A percentile compares a stretch with the other conserved stretches of the same genome.
phyloP scores from a whole-genome alignment of 495 filamentous ascomycete genomes.

The Barbatosphaeria neglecta region DNA sequence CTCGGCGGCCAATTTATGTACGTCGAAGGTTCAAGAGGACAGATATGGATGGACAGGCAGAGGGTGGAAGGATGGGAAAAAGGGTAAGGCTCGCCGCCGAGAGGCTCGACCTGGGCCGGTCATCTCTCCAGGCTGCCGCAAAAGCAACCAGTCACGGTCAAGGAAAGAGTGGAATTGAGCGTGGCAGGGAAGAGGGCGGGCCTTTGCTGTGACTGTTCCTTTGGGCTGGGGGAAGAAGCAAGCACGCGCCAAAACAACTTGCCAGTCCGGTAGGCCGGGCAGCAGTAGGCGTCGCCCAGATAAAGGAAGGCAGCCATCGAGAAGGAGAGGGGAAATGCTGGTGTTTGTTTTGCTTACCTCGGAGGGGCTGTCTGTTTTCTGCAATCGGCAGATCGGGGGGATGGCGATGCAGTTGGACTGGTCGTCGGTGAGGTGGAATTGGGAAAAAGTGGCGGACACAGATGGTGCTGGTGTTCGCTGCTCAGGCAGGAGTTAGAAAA shows the following conservation, averaged over 20 bases:
- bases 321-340: too few relatives aligned
- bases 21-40: neutral
- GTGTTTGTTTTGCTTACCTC: too few relatives aligned
- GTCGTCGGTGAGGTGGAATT: too few relatives aligned
- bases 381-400: too few relatives aligned
- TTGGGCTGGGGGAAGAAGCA: neutral
- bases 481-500: too few relatives aligned
- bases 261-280: too few relatives aligned
- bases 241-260: neutral
- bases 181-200: neutral
- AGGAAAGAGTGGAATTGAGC: neutral
- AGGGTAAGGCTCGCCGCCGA: neutral
- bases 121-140: constrained; percentile 1
- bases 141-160: neutral
- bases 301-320: neutral
- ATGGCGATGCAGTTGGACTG: too few relatives aligned
- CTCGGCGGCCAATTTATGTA: neutral
- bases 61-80: neutral
- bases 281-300: too few relatives aligned
- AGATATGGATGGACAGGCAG: neutral
- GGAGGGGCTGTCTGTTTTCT: too few relatives aligned
- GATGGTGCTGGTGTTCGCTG: too few relatives aligned
- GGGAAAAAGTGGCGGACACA: too few relatives aligned
- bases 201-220: neutral
- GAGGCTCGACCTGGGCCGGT: neutral